Conservation (phyloP, 306 rosid species). For the Quercus berberidifolia region DNA sequence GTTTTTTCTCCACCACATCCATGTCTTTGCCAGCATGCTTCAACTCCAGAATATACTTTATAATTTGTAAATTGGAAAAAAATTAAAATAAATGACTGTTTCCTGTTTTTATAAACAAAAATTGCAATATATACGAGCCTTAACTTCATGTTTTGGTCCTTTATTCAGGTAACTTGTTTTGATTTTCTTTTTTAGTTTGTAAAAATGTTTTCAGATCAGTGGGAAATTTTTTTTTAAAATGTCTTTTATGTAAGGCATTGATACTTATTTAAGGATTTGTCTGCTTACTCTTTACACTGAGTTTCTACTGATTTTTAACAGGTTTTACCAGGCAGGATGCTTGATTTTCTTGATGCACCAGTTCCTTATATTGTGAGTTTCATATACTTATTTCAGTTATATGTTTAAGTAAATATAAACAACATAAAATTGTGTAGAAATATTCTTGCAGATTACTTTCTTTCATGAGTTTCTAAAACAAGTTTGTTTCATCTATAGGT, state of each 20-base stretch:
- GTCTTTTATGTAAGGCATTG: background rate
- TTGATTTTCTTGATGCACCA: constrained; percentile 96
- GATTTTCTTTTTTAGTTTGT: background rate
- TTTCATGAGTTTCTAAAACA: background rate
- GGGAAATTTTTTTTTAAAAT: background rate
- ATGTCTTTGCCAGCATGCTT: background rate
- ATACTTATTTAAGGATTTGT: background rate
- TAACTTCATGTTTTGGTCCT: background rate
- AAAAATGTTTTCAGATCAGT: background rate
- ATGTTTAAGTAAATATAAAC: background rate
- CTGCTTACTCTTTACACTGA: constrained; percentile 16
- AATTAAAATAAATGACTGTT: background rate
- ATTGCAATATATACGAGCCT: background rate
- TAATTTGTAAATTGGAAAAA: background rate
- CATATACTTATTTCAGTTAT: background rate
- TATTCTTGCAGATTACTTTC: background rate
- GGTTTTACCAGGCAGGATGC: constrained; percentile 80
- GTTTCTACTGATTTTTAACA: constrained; percentile 34
- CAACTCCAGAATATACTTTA: background rate
- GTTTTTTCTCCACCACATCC: background rate
- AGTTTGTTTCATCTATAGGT: background rate
- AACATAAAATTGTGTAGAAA: background rate
- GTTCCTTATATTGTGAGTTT: constrained; percentile 91
- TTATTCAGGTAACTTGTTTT: background rate
- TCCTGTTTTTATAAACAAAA: background rate